A percentile compares a stretch with the other conserved stretches of the same genome.
phyloP scores from a whole-genome alignment of 2,329 filamentous ascomycete species.

The Rutstroemia sp. region DNA sequence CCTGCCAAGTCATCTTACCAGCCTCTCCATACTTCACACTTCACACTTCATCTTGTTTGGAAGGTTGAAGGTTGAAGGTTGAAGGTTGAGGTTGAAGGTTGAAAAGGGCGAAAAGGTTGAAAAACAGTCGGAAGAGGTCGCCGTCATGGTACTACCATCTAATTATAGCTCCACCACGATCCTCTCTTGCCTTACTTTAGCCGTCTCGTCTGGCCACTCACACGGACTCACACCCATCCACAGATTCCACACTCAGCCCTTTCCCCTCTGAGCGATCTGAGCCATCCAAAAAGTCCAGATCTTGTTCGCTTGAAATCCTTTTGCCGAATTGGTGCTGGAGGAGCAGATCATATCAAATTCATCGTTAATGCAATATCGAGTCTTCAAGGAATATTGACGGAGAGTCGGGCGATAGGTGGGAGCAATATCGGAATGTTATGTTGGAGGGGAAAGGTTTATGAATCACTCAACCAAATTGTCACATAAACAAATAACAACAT shows the following conservation, averaged over 20 bases:
- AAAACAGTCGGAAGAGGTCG: not conserved
- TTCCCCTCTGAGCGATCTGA: no score
- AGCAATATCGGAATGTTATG: no score
- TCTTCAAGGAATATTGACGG: no score
- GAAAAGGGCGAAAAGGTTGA: not conserved
- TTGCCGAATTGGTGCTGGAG: not conserved
- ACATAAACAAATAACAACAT: no score
- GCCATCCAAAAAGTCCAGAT: not conserved
- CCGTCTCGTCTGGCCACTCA: no score
- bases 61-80: no score
- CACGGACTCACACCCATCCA: no score
- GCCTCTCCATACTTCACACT: not conserved
- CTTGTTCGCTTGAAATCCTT: not conserved
- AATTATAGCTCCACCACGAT: slow-evolving; percentile 2
- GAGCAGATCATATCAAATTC: not conserved
- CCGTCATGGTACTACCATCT: not conserved
- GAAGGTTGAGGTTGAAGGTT: no score
- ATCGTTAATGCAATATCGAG: not conserved
- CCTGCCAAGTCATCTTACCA: not conserved
- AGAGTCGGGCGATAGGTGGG: no score
- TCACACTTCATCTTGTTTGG: not conserved
- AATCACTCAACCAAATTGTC: no score
- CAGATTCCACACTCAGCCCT: no score
- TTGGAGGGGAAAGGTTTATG: no score
- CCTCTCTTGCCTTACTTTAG: not conserved